phyloP scores from a whole-genome alignment of 2,329 filamentous ascomycete genomes.

The Thelonectria olida region DNA sequence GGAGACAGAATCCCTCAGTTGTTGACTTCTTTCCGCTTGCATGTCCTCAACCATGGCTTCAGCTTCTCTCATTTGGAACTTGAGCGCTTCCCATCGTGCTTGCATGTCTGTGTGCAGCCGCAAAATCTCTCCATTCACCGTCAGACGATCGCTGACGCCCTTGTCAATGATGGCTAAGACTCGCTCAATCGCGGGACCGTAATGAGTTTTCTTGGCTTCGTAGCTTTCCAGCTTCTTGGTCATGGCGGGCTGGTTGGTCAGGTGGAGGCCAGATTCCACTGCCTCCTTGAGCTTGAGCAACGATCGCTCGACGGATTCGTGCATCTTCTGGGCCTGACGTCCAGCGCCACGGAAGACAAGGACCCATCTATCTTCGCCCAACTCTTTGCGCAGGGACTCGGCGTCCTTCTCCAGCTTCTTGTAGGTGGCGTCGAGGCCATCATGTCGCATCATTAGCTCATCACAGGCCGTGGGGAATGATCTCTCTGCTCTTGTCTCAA shows the following conservation, averaged over 20 bases:
- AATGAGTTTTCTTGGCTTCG: slow-evolving; percentile 93
- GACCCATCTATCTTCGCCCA: slow-evolving; percentile 96
- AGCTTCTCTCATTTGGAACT: slow-evolving; percentile 79
- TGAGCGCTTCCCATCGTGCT: slow-evolving; percentile 80
- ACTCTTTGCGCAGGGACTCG: slow-evolving; percentile 85
- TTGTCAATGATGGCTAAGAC: slow-evolving; percentile 93
- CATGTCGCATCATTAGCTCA: slow-evolving; percentile 81
- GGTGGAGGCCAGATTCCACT: slow-evolving; percentile 77
- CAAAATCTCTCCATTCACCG: slow-evolving; percentile 94
- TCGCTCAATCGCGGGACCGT: slow-evolving; percentile 90
- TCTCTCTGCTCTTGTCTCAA: slow-evolving; percentile 78
- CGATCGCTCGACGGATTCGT: slow-evolving; percentile 91
- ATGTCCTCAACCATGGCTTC: slow-evolving; percentile 80
- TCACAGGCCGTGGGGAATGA: slow-evolving; percentile 92
- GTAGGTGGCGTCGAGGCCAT: slow-evolving; percentile 83
- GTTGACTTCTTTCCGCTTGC: slow-evolving; percentile 71
- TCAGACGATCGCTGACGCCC: slow-evolving; percentile 93
- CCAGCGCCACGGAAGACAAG: slow-evolving; percentile 94
- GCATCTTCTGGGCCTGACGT: slow-evolving; percentile 94
- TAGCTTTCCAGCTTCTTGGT: slow-evolving; percentile 91
- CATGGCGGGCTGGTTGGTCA: slow-evolving; percentile 75
- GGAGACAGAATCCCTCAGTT: slow-evolving; percentile 90
- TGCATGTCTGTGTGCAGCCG: slow-evolving; percentile 87
- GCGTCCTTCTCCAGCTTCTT: slow-evolving; percentile 90
- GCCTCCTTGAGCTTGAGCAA: slow-evolving; percentile 83